Base-by-base conservation (phyloP, 2,329 filamentous ascomycete species). In the Decorospora gaudefroyi region DNA sequence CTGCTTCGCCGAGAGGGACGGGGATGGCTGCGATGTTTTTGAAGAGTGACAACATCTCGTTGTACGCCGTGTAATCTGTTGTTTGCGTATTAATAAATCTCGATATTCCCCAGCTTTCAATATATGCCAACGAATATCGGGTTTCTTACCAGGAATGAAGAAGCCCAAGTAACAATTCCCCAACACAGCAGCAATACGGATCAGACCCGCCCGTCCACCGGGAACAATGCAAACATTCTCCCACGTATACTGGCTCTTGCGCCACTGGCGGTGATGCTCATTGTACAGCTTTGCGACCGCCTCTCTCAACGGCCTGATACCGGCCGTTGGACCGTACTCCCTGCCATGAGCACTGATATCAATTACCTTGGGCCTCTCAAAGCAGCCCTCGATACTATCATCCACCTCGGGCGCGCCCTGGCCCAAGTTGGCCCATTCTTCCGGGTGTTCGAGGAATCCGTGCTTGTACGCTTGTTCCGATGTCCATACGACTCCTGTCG, bases 321-420 rank as follows among this genome's bases (percentile, higher is more conserved):
- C 92, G 26, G 92, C 90, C 4, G 91, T 96, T 19, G 92, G 92
- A 25, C 90, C 76, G 72, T 97, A 97, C 72, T 97, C 92, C 65
- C 91, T 80, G 27, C 87, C 86, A 51, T 84, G 83, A 62, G 89
- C 81, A 57, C 81, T 85, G 62, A 96, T 81, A 59, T 93, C 84
- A 60, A 96, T 88, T 29, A 78, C 80, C 36, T 82, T 81, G 5
- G 92, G 92, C 11, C 92, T 83, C 61, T 86, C 79, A 69, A 96
- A 96, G 74, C 88, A 93, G 45, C 91, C 90, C 62, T 85, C 81
- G 62, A 96, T 96, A 53, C 93, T 90, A 57, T 95, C 89, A 61
- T 96, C 92, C 50, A 95, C 92, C 71, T 96, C 90, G 29, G 91
- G 91, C 11, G 91, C 91, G 59, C 91, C 91, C 75, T 96, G 92